Evolutionary conservation across 495 filamentous ascomycete genomes (phyloP), one percentile per base, ranked within the genome.

Genomic region (Parathielavia hyrcaniae): DNA sequence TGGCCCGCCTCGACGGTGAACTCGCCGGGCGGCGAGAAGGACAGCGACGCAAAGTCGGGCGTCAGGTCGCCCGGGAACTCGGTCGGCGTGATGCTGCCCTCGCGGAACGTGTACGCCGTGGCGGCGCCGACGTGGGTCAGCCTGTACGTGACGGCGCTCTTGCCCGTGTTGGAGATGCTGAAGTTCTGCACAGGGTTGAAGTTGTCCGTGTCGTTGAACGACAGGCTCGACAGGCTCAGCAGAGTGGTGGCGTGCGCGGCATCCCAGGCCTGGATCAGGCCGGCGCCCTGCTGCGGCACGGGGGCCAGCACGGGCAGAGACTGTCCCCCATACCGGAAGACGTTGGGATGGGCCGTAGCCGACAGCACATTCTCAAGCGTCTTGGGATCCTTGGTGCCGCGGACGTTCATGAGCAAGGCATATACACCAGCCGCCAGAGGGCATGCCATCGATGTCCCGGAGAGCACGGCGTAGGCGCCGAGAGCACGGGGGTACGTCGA

Each of bases 371-470:
- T 75, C 64, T 78, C 75, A 8, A 79, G 60, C 14, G 66, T 71
- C 53, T 68, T 71, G 54, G 77, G 75, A 36, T 79, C 77, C 50
- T 76, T 71, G 54, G 74, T 79, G 10, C 74, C 71, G 30, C 79
- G 75, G 34, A 71, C 73, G 20, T 76, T 69, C 20, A 73, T 77
- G 51, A 83, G 61, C 20, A 84, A 75, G 8, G 81, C 81, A 55
- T 77, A 77, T 57, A 79, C 69, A 32, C 75, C 81, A 8, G 81
- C 81, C 8, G 77, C 74, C 39, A 80, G 69, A 4, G 81, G 81
- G 63, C 80, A 81, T 19, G 81, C 75, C 81, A 84, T 84, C 23
- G 81, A 83, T 1, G 81, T 84, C 38, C 81, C 81, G 17, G 75
- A 79, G 5, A 82, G 69, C 19, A 83, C 72, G 19, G 72, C 79